These are phyloP conservation scores for Globisporangium spiculum DNA, from an alignment of 352 stramenopile species.

Conservation along the genomic window DNA sequence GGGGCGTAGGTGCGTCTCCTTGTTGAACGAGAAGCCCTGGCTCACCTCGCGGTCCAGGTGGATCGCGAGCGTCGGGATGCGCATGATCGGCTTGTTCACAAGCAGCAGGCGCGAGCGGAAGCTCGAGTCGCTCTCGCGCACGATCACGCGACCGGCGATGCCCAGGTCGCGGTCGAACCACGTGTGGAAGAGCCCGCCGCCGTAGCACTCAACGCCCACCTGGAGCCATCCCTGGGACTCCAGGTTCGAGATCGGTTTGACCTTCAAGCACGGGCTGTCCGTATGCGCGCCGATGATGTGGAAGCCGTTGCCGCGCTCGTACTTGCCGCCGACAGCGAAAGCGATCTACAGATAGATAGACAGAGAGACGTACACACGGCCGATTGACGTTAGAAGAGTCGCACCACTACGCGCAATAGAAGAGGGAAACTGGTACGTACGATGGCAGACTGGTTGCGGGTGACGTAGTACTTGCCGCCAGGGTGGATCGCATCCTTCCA, in stretches of 20 bases:
- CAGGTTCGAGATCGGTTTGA: conserved; percentile 94
- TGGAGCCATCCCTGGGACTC: conserved; percentile 82
- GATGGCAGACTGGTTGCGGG: conserved; percentile 94
- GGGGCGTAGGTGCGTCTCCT: conserved; percentile 95
- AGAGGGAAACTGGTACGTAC: conserved; percentile 29
- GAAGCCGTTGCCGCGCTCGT: conserved; percentile 90
- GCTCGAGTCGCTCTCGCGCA: conserved; percentile 74
- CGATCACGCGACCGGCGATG: conserved; percentile 91
- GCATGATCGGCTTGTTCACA: conserved; percentile 93
- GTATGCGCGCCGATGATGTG: conserved; percentile 97
- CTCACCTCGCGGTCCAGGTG: conserved; percentile 92
- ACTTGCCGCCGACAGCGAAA: conserved; percentile 94
- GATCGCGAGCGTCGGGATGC: conserved; percentile 97
- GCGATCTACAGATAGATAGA: conserved; percentile 40
- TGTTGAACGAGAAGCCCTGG: conserved; percentile 94
- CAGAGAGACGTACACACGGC: background rate
- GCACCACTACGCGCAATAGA: background rate
- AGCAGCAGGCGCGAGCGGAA: conserved; percentile 86
- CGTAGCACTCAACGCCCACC: conserved; percentile 81
- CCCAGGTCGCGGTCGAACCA: conserved; percentile 98
- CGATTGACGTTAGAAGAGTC: background rate
- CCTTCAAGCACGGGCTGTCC: conserved; percentile 94
- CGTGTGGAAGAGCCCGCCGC: conserved; percentile 96
- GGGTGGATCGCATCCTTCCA: conserved; percentile 57
- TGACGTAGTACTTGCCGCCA: conserved; percentile 97